These are phyloP conservation scores for Rhodotorula glutinis DNA, from an alignment of 1,284 basidiomycete species.

Conservation along the genomic window DNA sequence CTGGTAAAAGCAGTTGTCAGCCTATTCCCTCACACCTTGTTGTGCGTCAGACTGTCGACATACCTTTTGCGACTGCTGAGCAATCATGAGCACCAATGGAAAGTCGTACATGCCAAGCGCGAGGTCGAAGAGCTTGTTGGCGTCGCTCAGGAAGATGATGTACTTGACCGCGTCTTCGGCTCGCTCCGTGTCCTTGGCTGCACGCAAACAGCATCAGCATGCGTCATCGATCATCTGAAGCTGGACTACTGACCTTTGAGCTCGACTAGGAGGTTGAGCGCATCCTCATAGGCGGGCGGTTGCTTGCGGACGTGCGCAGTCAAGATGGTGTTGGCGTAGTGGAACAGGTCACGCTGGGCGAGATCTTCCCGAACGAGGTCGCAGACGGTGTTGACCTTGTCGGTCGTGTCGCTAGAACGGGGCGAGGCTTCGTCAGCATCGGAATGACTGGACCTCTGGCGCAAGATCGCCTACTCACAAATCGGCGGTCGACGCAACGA, in stretches of 20 bases:
- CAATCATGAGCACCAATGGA: slow-evolving; percentile 88
- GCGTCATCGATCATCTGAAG: background rate
- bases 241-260: slow-evolving; percentile 61
- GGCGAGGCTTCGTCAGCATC: background rate
- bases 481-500: slow-evolving; percentile 11
- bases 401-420: slow-evolving; percentile 49
- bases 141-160: slow-evolving; percentile 95
- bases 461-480: background rate
- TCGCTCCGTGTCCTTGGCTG: slow-evolving; percentile 67
- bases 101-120: slow-evolving; percentile 99
- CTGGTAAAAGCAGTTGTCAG: slow-evolving; percentile 50
- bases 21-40: background rate
- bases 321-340: slow-evolving; percentile 84
- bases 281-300: slow-evolving; percentile 87
- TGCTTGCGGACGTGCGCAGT: slow-evolving; percentile 89
- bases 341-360: slow-evolving; percentile 66
- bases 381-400: slow-evolving; percentile 68
- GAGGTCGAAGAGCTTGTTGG: slow-evolving; percentile 84
- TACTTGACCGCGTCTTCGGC: slow-evolving; percentile 98
- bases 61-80: slow-evolving; percentile 94
- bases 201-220: background rate
- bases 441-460: background rate
- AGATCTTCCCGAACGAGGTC: slow-evolving; percentile 72
- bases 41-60: slow-evolving; percentile 7
- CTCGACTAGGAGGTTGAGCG: slow-evolving; percentile 69